Percentiles rank a stretch among this genome's conserved stretches.
Evolutionary conservation across 148 eudicot genomes (phyloP).

Genomic region (Rhododendron simsii): DNA sequence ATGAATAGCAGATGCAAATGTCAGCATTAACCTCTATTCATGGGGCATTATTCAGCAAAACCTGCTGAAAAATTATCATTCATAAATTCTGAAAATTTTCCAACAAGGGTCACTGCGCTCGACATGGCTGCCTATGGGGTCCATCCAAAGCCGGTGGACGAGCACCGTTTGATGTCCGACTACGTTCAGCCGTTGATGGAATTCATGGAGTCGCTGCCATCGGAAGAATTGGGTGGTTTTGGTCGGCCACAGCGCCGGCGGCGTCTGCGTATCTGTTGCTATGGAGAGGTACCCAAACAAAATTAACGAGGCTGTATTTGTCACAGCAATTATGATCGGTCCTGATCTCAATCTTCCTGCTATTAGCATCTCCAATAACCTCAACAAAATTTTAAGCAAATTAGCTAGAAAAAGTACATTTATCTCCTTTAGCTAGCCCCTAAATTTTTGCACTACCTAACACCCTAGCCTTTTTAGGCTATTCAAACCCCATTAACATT

Average conservation of each 20-base stretch:
- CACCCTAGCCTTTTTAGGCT: too few relatives aligned
- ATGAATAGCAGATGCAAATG: too few relatives aligned
- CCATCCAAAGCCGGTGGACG: constrained; percentile 12
- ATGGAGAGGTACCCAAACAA: constrained; percentile 24
- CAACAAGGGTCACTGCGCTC: background rate
- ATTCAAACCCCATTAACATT: too few relatives aligned
- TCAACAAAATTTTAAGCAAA: too few relatives aligned
- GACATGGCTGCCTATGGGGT: constrained; percentile 35
- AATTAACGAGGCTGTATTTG: constrained; percentile 27
- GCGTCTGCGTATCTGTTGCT: constrained; percentile 22
- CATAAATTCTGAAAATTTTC: too few relatives aligned
- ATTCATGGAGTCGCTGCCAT: constrained; percentile 14
- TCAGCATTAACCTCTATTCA: too few relatives aligned
- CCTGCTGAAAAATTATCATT: too few relatives aligned
- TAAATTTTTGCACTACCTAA: too few relatives aligned
- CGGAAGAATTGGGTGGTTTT: constrained; percentile 23
- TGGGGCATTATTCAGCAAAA: too few relatives aligned
- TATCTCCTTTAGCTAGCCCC: too few relatives aligned
- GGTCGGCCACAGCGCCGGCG: constrained; percentile 27
- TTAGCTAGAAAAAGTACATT: too few relatives aligned
- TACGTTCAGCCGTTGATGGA: constrained; percentile 22
- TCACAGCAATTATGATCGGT: constrained; percentile 23
- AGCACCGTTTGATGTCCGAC: constrained; percentile 18
- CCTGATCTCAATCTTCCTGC: constrained; percentile 13
- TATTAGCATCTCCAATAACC: background rate